Evolutionary conservation across 177 flowering plant species (phyloP).

Genomic region (Vitis hybrid): DNA sequence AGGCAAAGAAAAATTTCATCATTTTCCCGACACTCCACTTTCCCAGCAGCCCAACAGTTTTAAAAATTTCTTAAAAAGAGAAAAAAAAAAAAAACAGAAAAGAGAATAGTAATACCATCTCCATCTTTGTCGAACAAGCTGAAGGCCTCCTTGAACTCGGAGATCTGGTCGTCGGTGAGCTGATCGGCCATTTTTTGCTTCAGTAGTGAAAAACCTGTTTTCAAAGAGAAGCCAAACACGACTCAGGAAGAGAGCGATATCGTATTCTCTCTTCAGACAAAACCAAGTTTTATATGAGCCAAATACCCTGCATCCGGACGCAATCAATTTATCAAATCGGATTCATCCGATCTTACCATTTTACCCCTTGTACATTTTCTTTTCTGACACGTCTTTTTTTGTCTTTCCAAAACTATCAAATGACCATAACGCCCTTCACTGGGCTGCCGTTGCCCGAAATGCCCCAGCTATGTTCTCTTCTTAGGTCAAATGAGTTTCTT

Average conservation of each 20-base stretch:
- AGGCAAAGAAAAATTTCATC: not conserved
- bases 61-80: not conserved
- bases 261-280: not conserved
- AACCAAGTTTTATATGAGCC: not conserved
- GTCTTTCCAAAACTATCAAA: not conserved
- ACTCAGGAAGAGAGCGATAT: not conserved
- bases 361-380: not conserved
- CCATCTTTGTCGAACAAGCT: conserved; percentile 48
- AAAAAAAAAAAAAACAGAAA: not conserved
- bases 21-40: not conserved
- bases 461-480: too few relatives aligned
- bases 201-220: too few relatives aligned
- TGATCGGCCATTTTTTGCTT: too few relatives aligned
- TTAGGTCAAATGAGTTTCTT: too few relatives aligned
- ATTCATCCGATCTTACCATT: not conserved
- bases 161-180: conserved; percentile 43
- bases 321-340: not conserved
- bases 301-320: not conserved
- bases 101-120: conserved; percentile 23
- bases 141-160: conserved; percentile 46
- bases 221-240: too few relatives aligned
- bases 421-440: not conserved
- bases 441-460: not conserved
- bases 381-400: not conserved
- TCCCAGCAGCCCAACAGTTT: not conserved